These are phyloP conservation scores for Metschnikowia lochheadii DNA, from an alignment of 805 yeast genomes.

Conservation along the genomic window DNA sequence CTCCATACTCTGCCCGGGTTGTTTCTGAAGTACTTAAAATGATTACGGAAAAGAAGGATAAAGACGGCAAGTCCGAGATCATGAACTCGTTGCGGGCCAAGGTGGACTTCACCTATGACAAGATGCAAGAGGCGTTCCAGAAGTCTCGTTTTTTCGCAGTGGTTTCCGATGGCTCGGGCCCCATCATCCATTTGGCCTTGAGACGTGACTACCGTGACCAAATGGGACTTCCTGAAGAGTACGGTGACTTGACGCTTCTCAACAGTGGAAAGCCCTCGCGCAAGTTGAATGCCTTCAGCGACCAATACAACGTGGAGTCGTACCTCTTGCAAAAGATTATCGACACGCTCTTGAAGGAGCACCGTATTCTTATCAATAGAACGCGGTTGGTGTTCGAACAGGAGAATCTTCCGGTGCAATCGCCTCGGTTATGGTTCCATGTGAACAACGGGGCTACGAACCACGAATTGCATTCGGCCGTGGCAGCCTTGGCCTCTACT, in stretches of 20 bases:
- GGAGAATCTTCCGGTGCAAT: slow-evolving; percentile 35
- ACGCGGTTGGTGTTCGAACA: slow-evolving; percentile 61
- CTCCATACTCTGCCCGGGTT: slow-evolving; percentile 80
- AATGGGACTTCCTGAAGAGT: slow-evolving; percentile 45
- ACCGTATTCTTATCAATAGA: slow-evolving; percentile 60
- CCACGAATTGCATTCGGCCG: slow-evolving; percentile 25
- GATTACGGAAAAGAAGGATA: slow-evolving; percentile 33
- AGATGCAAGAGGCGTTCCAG: slow-evolving; percentile 37
- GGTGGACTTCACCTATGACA: slow-evolving; percentile 33
- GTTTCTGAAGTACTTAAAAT: slow-evolving; percentile 51
- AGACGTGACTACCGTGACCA: slow-evolving; percentile 40
- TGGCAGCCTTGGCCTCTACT: slow-evolving; percentile 21
- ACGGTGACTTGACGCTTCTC: slow-evolving; percentile 45
- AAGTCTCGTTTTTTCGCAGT: slow-evolving; percentile 43
- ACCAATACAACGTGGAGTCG: slow-evolving; percentile 49
- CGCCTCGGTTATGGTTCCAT: slow-evolving; percentile 35
- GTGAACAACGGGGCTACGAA: slow-evolving; percentile 27
- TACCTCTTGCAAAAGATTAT: slow-evolving; percentile 64
- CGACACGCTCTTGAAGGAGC: slow-evolving; percentile 47
- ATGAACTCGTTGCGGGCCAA: slow-evolving; percentile 38
- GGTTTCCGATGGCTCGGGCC: slow-evolving; percentile 56
- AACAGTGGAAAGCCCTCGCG: slow-evolving; percentile 44
- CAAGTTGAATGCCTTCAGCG: slow-evolving; percentile 39
- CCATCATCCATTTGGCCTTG: slow-evolving; percentile 66
- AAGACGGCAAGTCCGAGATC: slow-evolving; percentile 32